Conservation (phyloP, 1,139 yeast species). For the Taphrina flavorubra region DNA sequence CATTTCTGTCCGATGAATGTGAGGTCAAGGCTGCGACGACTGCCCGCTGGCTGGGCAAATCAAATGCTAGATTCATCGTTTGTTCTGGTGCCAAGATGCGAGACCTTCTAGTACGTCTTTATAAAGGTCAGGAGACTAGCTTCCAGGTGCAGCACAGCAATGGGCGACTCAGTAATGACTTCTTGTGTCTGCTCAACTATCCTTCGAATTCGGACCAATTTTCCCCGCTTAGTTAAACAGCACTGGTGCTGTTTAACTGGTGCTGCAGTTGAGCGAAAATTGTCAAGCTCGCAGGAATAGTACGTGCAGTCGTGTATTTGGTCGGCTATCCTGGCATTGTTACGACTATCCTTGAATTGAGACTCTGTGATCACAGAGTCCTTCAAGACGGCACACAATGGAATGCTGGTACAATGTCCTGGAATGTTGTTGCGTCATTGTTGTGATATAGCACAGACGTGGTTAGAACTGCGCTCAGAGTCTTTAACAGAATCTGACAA, state of each 20-base stretch:
- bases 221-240: background rate
- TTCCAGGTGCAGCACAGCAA: conserved; percentile 75
- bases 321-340: too few species aligned
- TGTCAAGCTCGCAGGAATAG: background rate
- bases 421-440: too few species aligned
- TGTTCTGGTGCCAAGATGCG: conserved; percentile 92
- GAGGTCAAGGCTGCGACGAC: conserved; percentile 62
- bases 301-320: background rate
- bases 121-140: conserved; percentile 63
- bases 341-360: too few species aligned
- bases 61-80: conserved; percentile 59
- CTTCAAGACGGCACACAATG: too few species aligned
- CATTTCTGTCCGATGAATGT: conserved; percentile 79
- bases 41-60: conserved; percentile 59
- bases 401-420: too few species aligned
- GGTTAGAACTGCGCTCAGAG: too few species aligned
- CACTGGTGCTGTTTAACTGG: too few species aligned
- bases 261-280: too few species aligned
- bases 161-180: conserved; percentile 85
- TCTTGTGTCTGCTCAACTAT: conserved; percentile 59
- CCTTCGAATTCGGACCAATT: conserved; percentile 5
- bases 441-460: too few species aligned
- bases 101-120: conserved; percentile 62
- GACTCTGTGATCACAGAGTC: too few species aligned
- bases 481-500: too few species aligned